Conservation (phyloP, 2,329 filamentous ascomycete genomes). For the Cladosporium sp. region DNA sequence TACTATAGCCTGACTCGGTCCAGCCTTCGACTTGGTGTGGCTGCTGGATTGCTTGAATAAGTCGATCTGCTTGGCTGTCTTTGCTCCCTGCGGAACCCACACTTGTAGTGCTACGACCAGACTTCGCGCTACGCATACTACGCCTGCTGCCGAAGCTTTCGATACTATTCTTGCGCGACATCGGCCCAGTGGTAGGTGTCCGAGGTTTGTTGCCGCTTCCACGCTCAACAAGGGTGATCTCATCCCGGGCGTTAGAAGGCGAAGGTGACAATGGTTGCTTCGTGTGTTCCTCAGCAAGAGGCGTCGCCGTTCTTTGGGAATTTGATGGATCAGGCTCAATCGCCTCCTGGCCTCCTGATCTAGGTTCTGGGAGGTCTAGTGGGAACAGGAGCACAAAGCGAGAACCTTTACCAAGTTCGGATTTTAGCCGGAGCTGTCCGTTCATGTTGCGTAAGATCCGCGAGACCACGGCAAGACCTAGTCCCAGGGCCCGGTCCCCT, state of each 20-base stretch:
- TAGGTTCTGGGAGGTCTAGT: slow-evolving; percentile 58
- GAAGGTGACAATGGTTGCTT: neutral
- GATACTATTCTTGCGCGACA: slow-evolving; percentile 32
- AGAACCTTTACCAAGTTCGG: slow-evolving; percentile 75
- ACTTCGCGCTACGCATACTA: slow-evolving; percentile 45
- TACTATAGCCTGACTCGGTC: slow-evolving; percentile 7
- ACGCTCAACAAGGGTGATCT: slow-evolving; percentile 59
- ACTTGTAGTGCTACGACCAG: slow-evolving; percentile 30
- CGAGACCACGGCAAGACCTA: slow-evolving; percentile 84
- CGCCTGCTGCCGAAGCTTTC: slow-evolving; percentile 48
- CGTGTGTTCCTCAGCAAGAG: slow-evolving; percentile 13
- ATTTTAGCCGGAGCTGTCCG: slow-evolving; percentile 78
- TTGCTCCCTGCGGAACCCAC: slow-evolving; percentile 34
- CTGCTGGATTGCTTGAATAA: slow-evolving; percentile 67
- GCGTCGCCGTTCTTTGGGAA: slow-evolving; percentile 23
- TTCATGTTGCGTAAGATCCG: slow-evolving; percentile 86
- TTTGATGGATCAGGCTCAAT: slow-evolving; percentile 14
- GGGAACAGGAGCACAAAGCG: slow-evolving; percentile 76
- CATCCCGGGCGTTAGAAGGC: slow-evolving; percentile 34
- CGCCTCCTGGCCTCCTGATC: slow-evolving; percentile 18
- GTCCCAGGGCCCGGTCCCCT: slow-evolving; percentile 55
- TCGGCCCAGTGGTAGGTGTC: neutral
- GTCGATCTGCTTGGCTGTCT: slow-evolving; percentile 61
- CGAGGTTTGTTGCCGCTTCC: slow-evolving; percentile 23
- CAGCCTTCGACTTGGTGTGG: slow-evolving; percentile 39